phyloP scores from a whole-genome alignment of 2,329 filamentous ascomycete species.

The Colletotrichum liriopes region DNA sequence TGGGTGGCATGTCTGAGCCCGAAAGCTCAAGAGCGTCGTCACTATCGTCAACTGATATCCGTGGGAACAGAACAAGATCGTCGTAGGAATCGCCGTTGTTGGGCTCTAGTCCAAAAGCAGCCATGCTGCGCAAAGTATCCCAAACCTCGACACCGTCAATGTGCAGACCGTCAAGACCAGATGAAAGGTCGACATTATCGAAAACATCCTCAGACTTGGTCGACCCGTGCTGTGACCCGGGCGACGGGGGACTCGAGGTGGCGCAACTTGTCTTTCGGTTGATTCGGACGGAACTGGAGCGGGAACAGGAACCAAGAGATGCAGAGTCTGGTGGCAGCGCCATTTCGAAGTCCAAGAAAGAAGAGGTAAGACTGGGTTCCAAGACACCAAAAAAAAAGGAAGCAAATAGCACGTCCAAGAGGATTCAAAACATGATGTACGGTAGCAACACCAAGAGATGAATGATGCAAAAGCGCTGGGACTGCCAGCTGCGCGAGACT shows the following conservation, averaged over 20 bases:
- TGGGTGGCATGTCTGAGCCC: constrained; percentile 18
- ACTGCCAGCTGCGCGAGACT: constrained; percentile 22
- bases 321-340: constrained; percentile 50
- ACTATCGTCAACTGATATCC: constrained; percentile 47
- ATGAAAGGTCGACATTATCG: constrained; percentile 53
- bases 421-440: constrained; percentile 60
- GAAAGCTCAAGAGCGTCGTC: constrained; percentile 34
- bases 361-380: constrained; percentile 56
- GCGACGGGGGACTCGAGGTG: constrained; percentile 50
- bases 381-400: constrained; percentile 60
- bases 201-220: constrained; percentile 48
- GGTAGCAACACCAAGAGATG: constrained; percentile 44
- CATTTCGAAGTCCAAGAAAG: constrained; percentile 53
- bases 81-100: constrained; percentile 47
- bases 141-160: constrained; percentile 53
- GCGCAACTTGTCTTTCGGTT: constrained; percentile 57
- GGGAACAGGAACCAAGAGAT: constrained; percentile 52
- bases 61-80: constrained; percentile 23
- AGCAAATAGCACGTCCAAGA: constrained; percentile 48
- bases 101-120: constrained; percentile 57
- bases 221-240: constrained; percentile 36
- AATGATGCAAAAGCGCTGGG: constrained; percentile 37
- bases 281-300: constrained; percentile 56
- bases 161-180: constrained; percentile 45
- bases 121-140: constrained; percentile 59